Percentiles rank a stretch among this genome's conserved stretches.
These are phyloP conservation scores for Cordyceps tenuipes DNA, from an alignment of 2,329 filamentous ascomycete species.

Conservation along the genomic window DNA sequence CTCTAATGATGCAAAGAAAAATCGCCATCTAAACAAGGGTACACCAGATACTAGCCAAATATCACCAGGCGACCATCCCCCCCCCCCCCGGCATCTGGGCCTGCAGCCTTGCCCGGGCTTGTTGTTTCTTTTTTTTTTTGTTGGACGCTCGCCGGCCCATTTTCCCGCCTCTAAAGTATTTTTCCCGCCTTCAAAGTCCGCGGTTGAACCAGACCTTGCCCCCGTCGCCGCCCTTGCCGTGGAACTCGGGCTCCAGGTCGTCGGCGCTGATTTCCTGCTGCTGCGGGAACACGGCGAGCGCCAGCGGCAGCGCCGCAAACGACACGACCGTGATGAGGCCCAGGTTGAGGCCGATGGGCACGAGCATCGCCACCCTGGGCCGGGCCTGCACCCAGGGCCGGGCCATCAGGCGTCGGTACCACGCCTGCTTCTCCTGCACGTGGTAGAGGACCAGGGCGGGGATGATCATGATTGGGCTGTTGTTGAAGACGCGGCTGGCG, in stretches of 20 bases:
- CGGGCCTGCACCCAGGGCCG: slow-evolving; percentile 71
- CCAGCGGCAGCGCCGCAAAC: slow-evolving; percentile 80
- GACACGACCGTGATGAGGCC: slow-evolving; percentile 80
- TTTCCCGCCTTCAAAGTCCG: slow-evolving; percentile 60
- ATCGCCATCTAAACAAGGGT: not conserved
- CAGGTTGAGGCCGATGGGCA: slow-evolving; percentile 73
- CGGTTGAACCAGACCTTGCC: slow-evolving; percentile 95
- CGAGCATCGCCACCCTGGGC: slow-evolving; percentile 49
- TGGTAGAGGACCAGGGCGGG: slow-evolving; percentile 79
- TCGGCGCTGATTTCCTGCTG: slow-evolving; percentile 71
- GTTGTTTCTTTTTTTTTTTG: no score
- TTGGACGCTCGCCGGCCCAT: no score
- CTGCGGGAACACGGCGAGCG: slow-evolving; percentile 87
- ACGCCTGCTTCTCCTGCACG: slow-evolving; percentile 52
- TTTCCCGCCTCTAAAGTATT: no score
- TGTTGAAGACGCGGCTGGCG: slow-evolving; percentile 82
- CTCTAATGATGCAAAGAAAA: not conserved
- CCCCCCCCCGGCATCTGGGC: no score
- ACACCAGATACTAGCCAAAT: not conserved
- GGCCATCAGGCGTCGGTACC: slow-evolving; percentile 37
- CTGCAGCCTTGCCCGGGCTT: not conserved
- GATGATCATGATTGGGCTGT: slow-evolving; percentile 93
- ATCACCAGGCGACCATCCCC: not conserved
- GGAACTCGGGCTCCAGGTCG: slow-evolving; percentile 78
- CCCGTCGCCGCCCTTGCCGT: slow-evolving; percentile 65